Evolutionary conservation across 1,284 basidiomycete species (phyloP), one percentile per base, ranked within the genome.

Genomic region (Moniliophthora roreri): DNA sequence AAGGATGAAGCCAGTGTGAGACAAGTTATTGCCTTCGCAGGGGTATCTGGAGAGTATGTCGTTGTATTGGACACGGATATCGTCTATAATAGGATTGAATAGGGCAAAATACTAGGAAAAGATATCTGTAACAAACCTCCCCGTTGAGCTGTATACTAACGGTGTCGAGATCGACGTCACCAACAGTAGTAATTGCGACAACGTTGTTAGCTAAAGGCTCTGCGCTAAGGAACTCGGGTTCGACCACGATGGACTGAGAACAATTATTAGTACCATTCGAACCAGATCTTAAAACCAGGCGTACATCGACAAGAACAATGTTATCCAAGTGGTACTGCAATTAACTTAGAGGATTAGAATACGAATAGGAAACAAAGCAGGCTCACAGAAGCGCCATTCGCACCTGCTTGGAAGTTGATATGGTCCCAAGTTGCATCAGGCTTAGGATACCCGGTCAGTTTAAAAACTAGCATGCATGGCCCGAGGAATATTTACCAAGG

Each of bases 281-380:
- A 32, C 28, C 6, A 32, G 28, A 15, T 26, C 11, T 20, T 18
- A 21, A 18, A 10, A 24, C 16, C 18, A 11, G 16, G 63, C 69
- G 53, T 58, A 74, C 74, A 42, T 60, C 64, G 23, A 80, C 64
- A 49, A 80, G 66, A 11, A 73, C 61, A 37, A 79, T 66, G 58
- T 79, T 79, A 59, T 79, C 76, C 32, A 80, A 62, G 54, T 78
- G 73, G 58, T 78, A 80, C 73, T 71, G 21, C 24, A 16, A 15
- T 5, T 46, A 18, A 54, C 18, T 24, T 26, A 16, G 28, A 23
- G 55, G 11, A 57, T 48, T 41, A 41, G 16, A 34, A 20, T 4
- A n/a, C 6, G 11, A 13, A 18, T n/a, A 15, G n/a, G 24, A 13
- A 24, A 34, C 4, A 28, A 47, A 13, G 24, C 16, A n/a, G n/a